Evolutionary conservation across 1,139 yeast genomes (phyloP).

Genomic region (Blastobotrys malaysiensis): DNA sequence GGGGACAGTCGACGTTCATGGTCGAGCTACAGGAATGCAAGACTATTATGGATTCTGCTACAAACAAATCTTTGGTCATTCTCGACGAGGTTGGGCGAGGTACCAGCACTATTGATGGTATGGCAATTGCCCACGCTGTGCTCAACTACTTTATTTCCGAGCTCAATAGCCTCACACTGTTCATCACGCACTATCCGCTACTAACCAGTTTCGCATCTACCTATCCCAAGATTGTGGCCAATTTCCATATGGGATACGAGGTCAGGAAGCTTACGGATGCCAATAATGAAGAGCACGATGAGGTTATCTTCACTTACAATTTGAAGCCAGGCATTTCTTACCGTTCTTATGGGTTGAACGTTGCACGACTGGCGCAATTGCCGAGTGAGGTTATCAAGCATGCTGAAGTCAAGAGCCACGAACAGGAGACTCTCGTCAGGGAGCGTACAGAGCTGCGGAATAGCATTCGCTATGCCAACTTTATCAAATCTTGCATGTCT

Average conservation of each 20-base stretch:
- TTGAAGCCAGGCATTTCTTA: constrained; percentile 32
- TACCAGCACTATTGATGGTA: constrained; percentile 87
- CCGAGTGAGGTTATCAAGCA: constrained; percentile 26
- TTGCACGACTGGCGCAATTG: constrained; percentile 34
- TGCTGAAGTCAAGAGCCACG: constrained; percentile 22
- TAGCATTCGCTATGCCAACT: background rate
- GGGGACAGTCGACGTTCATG: constrained; percentile 72
- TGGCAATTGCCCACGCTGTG: constrained; percentile 76
- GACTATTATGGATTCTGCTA: constrained; percentile 46
- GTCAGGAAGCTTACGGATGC: constrained; percentile 32
- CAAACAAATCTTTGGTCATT: constrained; percentile 50
- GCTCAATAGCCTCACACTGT: constrained; percentile 54
- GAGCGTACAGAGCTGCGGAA: background rate
- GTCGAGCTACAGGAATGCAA: constrained; percentile 66
- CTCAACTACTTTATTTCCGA: constrained; percentile 53
- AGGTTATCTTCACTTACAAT: constrained; percentile 29
- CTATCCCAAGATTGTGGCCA: constrained; percentile 42
- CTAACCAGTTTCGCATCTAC: constrained; percentile 48
- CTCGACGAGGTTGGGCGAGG: constrained; percentile 67
- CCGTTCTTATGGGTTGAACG: constrained; percentile 35
- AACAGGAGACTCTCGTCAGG: constrained; percentile 1
- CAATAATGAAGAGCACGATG: constrained; percentile 11
- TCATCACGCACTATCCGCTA: constrained; percentile 86
- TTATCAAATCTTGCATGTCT: background rate
- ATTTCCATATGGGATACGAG: constrained; percentile 72